Evolutionary conservation across 2,329 filamentous ascomycete genomes (phyloP).

Genomic region (Fusarium xyrophilum): DNA sequence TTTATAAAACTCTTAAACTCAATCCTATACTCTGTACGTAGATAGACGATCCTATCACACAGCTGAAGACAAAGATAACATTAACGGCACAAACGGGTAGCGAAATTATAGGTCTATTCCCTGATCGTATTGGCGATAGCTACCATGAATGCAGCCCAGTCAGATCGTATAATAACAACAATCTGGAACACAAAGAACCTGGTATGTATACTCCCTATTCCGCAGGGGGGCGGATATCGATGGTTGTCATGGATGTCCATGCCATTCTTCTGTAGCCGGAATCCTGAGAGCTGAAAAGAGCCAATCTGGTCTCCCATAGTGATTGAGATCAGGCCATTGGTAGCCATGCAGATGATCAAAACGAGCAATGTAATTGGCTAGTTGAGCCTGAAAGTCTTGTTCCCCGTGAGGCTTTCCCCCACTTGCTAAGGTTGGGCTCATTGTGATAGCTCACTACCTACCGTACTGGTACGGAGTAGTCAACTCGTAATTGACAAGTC

Average conservation of each 20-base stretch:
- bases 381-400: not conserved
- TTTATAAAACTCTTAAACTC: not conserved
- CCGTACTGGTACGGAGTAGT: too few relatives aligned
- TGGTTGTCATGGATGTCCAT: not conserved
- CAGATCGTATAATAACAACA: not conserved
- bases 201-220: not conserved
- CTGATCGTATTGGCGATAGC: not conserved
- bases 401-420: not conserved
- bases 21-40: not conserved
- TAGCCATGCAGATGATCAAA: slow-evolving; percentile 20
- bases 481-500: not conserved
- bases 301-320: slow-evolving; percentile 20
- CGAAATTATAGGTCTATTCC: slow-evolving; percentile 1
- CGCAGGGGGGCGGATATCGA: not conserved
- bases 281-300: not conserved
- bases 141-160: not conserved
- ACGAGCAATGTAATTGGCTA: slow-evolving; percentile 9
- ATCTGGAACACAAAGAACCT: not conserved
- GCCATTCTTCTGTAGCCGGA: not conserved
- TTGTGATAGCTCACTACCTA: not conserved
- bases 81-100: not conserved
- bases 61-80: not conserved
- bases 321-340: slow-evolving; percentile 27
- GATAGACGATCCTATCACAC: not conserved
- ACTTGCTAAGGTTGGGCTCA: not conserved